Evolutionary conservation across 768 basidiomycete genomes (phyloP), one percentile per base, ranked within the genome.

Genomic region (Candolleomyces efflorescens): DNA sequence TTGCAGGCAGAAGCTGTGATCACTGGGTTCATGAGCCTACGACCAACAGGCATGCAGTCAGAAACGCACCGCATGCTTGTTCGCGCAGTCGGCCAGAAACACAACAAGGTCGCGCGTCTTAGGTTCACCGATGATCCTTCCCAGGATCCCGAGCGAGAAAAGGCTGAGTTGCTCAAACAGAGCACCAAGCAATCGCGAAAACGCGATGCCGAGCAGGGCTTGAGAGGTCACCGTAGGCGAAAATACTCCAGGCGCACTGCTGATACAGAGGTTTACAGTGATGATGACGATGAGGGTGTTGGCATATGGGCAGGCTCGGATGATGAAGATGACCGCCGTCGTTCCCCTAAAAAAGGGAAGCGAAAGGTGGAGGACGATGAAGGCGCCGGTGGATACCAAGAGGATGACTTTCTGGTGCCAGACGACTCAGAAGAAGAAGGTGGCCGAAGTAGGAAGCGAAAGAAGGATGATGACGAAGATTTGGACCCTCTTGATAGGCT

Each of bases 41-140:
- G 88, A 2, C 94, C 94, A 2, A 90, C 91, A 3, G 89, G 90
- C 58, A 93, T 94, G 88, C 88, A 93, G 67, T 90, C 89, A 4
- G 88, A 90, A 70, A 91, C 91, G 13, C 93, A 96, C 70, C 84
- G 89, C 52, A 88, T 92, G 83, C 79, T 95, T 39, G 94, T 93
- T 6, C 85, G 87, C 38, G 86, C 90, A 39, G 90, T 94, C 7
- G 89, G 88, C 32, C 89, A 93, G 66, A 88, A 89, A 69, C 89
- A 94, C 72, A 87, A 79, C 71, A 90, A 90, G 67, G 82, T 89
- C 20, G 87, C 91, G 4, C 83, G 87, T 53, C 78, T 92, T 61
- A 85, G 86, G 60, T 86, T 92, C 78, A 87, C 85, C 1, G 84
- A 87, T n/a, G 90, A 90, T 43, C 88, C 88, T 3, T 82, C 80